Evolutionary conservation across 1,284 basidiomycete genomes (phyloP).

Genomic region (Thecaphora thlaspeos): DNA sequence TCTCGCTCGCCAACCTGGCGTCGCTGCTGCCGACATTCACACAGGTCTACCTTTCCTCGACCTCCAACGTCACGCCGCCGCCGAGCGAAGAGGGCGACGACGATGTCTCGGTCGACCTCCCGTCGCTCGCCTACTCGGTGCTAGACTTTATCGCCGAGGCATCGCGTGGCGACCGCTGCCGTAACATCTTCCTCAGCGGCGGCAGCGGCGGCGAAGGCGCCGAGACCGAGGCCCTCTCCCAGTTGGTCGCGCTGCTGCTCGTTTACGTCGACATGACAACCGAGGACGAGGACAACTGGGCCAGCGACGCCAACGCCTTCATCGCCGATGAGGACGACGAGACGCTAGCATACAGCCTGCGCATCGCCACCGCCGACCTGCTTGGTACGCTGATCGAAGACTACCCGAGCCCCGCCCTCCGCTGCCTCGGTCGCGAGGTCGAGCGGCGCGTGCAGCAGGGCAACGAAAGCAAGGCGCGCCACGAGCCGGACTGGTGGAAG

Average conservation of each 20-base stretch:
- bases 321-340: constrained; percentile 94
- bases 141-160: constrained; percentile 75
- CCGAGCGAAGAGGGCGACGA: constrained; percentile 71
- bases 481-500: constrained; percentile 66
- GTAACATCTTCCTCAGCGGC: constrained; percentile 65
- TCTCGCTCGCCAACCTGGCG: constrained; percentile 26
- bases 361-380: constrained; percentile 80
- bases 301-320: constrained; percentile 82
- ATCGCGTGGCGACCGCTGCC: constrained; percentile 67
- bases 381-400: constrained; percentile 76
- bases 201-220: constrained; percentile 40
- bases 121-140: constrained; percentile 73
- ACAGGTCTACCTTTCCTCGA: constrained; percentile 56
- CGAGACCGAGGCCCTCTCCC: constrained; percentile 62
- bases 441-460: constrained; percentile 64
- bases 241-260: constrained; percentile 67
- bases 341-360: constrained; percentile 74
- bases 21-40: constrained; percentile 32
- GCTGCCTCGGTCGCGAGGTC: constrained; percentile 19
- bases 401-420: constrained; percentile 67
- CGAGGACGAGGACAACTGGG: constrained; percentile 93
- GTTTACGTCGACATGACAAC: constrained; percentile 81
- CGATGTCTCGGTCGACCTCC: constrained; percentile 65
- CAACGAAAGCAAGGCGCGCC: constrained; percentile 50
- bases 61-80: constrained; percentile 62